phyloP scores from a whole-genome alignment of 2,329 filamentous ascomycete species.

The Trichoderma hamatum region DNA sequence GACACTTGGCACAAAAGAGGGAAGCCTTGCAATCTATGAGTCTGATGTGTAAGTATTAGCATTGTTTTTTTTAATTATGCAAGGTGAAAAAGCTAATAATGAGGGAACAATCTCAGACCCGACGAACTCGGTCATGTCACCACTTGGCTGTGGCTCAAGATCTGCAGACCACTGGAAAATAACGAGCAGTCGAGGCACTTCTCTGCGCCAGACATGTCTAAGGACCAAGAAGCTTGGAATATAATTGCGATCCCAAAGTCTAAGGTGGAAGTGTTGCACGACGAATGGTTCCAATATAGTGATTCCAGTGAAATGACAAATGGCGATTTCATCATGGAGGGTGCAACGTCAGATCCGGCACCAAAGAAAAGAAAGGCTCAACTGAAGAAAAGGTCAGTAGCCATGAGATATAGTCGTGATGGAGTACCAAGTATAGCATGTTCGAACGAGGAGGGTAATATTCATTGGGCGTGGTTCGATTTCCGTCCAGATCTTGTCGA shows the following conservation, averaged over 20 bases:
- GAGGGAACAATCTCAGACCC: background rate
- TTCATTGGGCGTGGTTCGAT: background rate
- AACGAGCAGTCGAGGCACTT: background rate
- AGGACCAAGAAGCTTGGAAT: slow-evolving; percentile 27
- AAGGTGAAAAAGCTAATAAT: background rate
- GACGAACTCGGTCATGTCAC: slow-evolving; percentile 4
- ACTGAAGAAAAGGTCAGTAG: background rate
- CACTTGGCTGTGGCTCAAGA: slow-evolving; percentile 35
- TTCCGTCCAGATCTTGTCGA: background rate
- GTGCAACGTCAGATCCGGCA: background rate
- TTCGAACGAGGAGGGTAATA: background rate
- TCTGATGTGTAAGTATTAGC: slow-evolving; percentile 29
- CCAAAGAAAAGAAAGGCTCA: background rate
- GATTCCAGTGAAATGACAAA: background rate
- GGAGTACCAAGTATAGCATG: slow-evolving; percentile 6
- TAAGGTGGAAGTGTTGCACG: slow-evolving; percentile 30
- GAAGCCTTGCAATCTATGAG: slow-evolving; percentile 33
- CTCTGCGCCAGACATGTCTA: slow-evolving; percentile 18
- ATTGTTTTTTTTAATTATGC: too few species aligned
- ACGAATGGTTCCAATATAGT: slow-evolving; percentile 27
- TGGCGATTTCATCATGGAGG: background rate
- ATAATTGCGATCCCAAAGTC: slow-evolving; percentile 32
- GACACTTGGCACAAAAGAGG: slow-evolving; percentile 25
- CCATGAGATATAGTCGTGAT: slow-evolving; percentile 18
- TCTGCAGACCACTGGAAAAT: slow-evolving; percentile 31